Conservation (phyloP, 1,284 basidiomycete species). For the Meira nashicola region DNA sequence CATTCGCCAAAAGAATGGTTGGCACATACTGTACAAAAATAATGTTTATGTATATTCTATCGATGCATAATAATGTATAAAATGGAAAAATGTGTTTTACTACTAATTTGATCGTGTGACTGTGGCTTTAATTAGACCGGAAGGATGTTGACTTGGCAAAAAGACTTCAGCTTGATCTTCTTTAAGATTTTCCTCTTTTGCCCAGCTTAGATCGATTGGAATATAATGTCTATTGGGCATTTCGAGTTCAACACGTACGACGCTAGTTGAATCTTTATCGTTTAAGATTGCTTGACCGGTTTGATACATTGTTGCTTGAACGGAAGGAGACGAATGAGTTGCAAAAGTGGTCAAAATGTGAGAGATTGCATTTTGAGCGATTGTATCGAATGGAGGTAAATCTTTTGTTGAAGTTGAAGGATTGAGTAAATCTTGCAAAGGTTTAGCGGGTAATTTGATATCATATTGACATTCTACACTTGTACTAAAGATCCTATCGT, state of each 20-base stretch:
- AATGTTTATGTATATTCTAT: no score
- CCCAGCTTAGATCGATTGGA: conserved; percentile 42
- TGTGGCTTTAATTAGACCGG: conserved; percentile 44
- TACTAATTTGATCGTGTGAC: conserved; percentile 12
- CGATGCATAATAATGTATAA: no score
- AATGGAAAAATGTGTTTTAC: no score
- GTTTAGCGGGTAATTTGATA: conserved; percentile 17
- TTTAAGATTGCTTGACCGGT: conserved; percentile 68
- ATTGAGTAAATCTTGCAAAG: conserved; percentile 46
- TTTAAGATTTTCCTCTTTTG: conserved; percentile 34
- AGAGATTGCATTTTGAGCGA: conserved; percentile 61
- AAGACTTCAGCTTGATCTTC: conserved; percentile 46
- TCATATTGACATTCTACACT: conserved; percentile 37
- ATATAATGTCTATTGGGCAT: conserved; percentile 70
- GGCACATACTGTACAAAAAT: no score
- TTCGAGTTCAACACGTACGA: conserved; percentile 67
- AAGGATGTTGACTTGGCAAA: conserved; percentile 40
- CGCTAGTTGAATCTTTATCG: conserved; percentile 56
- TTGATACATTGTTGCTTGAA: conserved; percentile 88
- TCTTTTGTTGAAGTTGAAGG: conserved; percentile 9
- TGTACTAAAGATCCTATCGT: conserved; percentile 49
- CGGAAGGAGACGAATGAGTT: conserved; percentile 78
- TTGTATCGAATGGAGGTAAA: conserved; percentile 48
- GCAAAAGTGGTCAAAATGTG: conserved; percentile 79
- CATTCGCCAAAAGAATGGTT: no score